Evolutionary conservation across 2,329 filamentous ascomycete species (phyloP), one percentile per base, ranked within the genome.

Genomic region (Aspergillus ibericus): DNA sequence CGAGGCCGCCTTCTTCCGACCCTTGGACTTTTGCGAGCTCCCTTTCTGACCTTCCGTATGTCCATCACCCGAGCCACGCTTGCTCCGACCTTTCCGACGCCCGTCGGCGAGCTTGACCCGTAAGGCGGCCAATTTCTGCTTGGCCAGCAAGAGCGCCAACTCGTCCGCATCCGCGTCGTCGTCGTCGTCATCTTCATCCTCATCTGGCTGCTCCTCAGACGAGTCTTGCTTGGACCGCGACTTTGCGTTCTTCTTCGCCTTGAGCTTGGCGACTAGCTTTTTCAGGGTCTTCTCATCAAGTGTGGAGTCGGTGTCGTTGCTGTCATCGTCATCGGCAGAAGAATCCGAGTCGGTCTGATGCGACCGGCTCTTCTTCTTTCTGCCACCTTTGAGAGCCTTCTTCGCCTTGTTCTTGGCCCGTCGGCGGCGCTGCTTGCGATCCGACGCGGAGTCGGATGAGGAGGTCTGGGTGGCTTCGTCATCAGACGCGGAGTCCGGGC

Each of bases 1-100:
- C 16, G 81, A 83, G 6, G 75, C 83, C 27, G 77, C 77, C 53
- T 77, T 78, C 63, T 77, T 79, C 65, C 77, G 78, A 16, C 60
- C 56, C 62, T 75, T 80, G 61, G 61, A 68, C 56, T 53, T 70
- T 53, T 53, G 65, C 50, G 46, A 66, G 53, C 51, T 36, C 10
- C 64, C 71, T 68, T 60, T 66, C 46, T 59, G 58, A 18, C 40
- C 42, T 32, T 66, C 58, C n/a, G 46, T 47, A 13, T 63, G 53
- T 25, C 49, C 58, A 42, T 65, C 58, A 22, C 52, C 36, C 9
- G 61, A 53, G 35, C 34, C 27, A n/a, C 66, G 56, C 40, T 60
- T 66, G 16, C 53, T 54, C 9, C 62, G 63, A 9, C 35, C n/a
- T 53, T 59, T 64, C 18, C 61, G 58, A 12, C 63, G 66, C 10